Conservation (phyloP, 495 filamentous ascomycete species). For the Podospora anserina region DNA sequence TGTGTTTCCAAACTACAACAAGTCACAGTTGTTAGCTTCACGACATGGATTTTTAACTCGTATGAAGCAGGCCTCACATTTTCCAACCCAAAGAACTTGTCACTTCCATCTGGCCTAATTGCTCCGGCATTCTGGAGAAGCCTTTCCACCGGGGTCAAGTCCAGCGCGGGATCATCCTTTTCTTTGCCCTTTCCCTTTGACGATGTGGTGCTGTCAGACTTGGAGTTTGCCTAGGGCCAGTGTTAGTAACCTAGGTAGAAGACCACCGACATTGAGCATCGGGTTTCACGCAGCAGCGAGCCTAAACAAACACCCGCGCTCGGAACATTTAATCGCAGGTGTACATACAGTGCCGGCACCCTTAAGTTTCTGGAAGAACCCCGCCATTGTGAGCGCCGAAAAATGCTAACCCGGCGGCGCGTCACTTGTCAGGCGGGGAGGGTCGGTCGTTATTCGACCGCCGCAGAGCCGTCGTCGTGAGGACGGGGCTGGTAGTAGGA, state of each 20-base stretch:
- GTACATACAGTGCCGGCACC: constrained; percentile 34
- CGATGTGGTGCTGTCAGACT: constrained; percentile 40
- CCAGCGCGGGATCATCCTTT: constrained; percentile 65
- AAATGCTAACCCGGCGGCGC: constrained; percentile 16
- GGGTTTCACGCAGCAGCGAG: constrained; percentile 13
- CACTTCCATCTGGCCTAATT: constrained; percentile 80
- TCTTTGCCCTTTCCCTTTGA: constrained; percentile 49
- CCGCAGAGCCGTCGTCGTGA: background rate
- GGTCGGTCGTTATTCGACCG: constrained; percentile 8
- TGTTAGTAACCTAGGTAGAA: background rate
- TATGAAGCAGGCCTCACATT: constrained; percentile 63
- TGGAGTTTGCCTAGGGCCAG: constrained; percentile 32
- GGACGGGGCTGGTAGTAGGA: background rate
- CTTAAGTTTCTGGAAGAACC: constrained; percentile 47
- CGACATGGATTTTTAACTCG: constrained; percentile 10
- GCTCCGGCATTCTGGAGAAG: constrained; percentile 75
- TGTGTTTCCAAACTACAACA: constrained; percentile 83
- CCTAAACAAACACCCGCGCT: constrained; percentile 18
- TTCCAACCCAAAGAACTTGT: constrained; percentile 98
- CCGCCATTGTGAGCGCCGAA: constrained; percentile 38
- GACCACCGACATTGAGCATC: background rate
- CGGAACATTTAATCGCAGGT: background rate
- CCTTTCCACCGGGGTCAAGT: constrained; percentile 78
- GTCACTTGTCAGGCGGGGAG: constrained; percentile 20
- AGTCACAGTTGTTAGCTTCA: constrained; percentile 21